A percentile compares a stretch with the other conserved stretches of the same genome.
Conservation (phyloP, 495 filamentous ascomycete species). For the Penicillium manginii region DNA sequence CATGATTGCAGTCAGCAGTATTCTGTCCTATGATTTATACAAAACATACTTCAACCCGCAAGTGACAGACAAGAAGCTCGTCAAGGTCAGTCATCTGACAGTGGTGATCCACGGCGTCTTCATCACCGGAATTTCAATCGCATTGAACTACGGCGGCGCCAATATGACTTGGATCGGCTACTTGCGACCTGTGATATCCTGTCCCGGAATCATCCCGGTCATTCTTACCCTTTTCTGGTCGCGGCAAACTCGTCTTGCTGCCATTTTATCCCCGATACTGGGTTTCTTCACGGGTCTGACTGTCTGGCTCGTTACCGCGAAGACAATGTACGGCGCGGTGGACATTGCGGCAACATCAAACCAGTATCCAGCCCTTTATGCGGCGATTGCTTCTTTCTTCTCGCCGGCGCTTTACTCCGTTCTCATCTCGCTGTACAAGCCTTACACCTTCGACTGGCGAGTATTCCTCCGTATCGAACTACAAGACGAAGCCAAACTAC, state of each 20-base stretch:
- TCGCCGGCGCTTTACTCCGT: conserved; percentile 44
- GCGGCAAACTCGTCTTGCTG: conserved; percentile 40
- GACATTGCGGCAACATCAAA: conserved; percentile 39
- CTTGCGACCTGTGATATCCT: conserved; percentile 40
- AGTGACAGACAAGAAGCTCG: conserved; percentile 38
- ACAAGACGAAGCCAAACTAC: conserved; percentile 28
- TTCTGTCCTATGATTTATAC: conserved; percentile 50
- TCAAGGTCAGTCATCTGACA: conserved; percentile 39
- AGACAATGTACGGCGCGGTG: conserved; percentile 37
- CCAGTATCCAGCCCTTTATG: conserved; percentile 37
- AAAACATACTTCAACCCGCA: conserved; percentile 58
- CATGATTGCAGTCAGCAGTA: conserved; percentile 53
- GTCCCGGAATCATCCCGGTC: conserved; percentile 43
- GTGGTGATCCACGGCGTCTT: conserved; percentile 44
- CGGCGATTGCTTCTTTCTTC: conserved; percentile 40
- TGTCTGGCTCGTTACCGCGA: conserved; percentile 40
- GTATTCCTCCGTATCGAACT: conserved; percentile 50
- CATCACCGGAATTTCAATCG: conserved; percentile 41
- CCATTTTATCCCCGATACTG: conserved; percentile 37
- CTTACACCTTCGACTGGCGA: conserved; percentile 53
- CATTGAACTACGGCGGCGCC: conserved; percentile 43
- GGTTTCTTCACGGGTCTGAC: conserved; percentile 42
- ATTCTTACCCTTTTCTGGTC: conserved; percentile 43
- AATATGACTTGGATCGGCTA: conserved; percentile 49
- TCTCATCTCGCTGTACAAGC: conserved; percentile 46